These are phyloP conservation scores for Sporothrix dimorphospora DNA, from an alignment of 2,329 filamentous ascomycete genomes.

Conservation along the genomic window DNA sequence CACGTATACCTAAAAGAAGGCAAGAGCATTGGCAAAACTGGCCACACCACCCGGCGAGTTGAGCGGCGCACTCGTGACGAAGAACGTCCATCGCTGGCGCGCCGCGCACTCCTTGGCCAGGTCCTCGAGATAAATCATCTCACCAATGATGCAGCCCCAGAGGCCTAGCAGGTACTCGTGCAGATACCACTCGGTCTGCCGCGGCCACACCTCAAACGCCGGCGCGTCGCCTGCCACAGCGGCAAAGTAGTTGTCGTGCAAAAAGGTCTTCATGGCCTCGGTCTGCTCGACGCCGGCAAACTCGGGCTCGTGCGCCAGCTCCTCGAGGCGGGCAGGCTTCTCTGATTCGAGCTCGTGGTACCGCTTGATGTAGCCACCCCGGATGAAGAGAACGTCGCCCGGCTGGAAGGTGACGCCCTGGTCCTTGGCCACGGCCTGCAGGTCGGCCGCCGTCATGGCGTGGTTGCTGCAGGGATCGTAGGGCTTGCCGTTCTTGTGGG, in stretches of 20 bases:
- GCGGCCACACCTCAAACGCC: slow-evolving; percentile 57
- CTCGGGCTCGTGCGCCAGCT: slow-evolving; percentile 37
- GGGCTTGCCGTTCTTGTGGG: slow-evolving; percentile 52
- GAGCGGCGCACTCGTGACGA: slow-evolving; percentile 25
- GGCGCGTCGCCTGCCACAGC: slow-evolving; percentile 66
- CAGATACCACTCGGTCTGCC: slow-evolving; percentile 41
- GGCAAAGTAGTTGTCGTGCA: slow-evolving; percentile 70
- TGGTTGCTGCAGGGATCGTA: slow-evolving; percentile 57
- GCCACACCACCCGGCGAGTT: slow-evolving; percentile 28
- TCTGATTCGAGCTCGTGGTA: slow-evolving; percentile 50
- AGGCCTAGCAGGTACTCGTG: slow-evolving; percentile 54
- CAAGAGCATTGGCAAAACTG: slow-evolving; percentile 27
- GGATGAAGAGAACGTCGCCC: slow-evolving; percentile 68
- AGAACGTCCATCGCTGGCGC: slow-evolving; percentile 29
- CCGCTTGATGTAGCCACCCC: slow-evolving; percentile 64
- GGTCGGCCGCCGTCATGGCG: slow-evolving; percentile 56
- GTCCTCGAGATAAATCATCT: slow-evolving; percentile 58
- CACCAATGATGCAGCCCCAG: slow-evolving; percentile 59
- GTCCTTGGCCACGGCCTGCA: slow-evolving; percentile 60
- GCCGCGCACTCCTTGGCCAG: slow-evolving; percentile 26
- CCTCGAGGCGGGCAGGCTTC: slow-evolving; percentile 42
- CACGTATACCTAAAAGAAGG: slow-evolving; percentile 14
- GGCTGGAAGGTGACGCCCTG: slow-evolving; percentile 65
- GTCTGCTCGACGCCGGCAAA: slow-evolving; percentile 47
- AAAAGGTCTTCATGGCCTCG: slow-evolving; percentile 62